Percentiles rank a stretch among this genome's conserved stretches.
Conservation (phyloP, 2,329 filamentous ascomycete species). For the Calonectria pauciramosa region DNA sequence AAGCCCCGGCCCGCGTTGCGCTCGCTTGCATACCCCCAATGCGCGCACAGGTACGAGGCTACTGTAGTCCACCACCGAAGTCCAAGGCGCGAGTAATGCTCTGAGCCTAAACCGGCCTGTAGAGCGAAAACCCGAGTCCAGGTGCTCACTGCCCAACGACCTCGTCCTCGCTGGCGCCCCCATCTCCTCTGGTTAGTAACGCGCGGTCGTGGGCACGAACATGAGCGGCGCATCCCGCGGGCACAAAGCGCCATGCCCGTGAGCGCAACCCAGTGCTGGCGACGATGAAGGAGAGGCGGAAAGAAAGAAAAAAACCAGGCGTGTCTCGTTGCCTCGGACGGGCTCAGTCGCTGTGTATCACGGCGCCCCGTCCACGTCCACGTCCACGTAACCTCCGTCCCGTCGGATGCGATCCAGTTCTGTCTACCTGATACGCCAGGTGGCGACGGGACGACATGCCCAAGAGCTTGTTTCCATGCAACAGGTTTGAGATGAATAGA, state of each 20-base stretch:
- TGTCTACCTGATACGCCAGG: slow-evolving; percentile 36
- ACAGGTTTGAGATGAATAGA: background rate
- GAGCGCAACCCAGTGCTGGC: background rate
- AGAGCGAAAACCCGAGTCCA: background rate
- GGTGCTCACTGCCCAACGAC: background rate
- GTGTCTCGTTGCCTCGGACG: background rate
- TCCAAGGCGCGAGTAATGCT: slow-evolving; percentile 10
- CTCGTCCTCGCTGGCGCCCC: background rate
- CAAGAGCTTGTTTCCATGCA: slow-evolving; percentile 22
- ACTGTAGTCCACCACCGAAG: background rate
- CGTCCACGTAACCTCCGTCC: slow-evolving; percentile 23
- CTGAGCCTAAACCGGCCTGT: background rate
- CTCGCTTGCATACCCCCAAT: slow-evolving; percentile 7
- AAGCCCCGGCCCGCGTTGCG: background rate
- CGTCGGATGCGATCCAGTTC: slow-evolving; percentile 15
- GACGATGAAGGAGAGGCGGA: slow-evolving; percentile 21
- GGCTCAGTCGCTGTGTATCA: slow-evolving; percentile 8
- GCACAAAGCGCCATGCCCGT: slow-evolving; percentile 12
- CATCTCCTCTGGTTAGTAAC: background rate
- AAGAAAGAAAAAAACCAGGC: slow-evolving; percentile 2
- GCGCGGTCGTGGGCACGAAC: slow-evolving; percentile 6
- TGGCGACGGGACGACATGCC: slow-evolving; percentile 28
- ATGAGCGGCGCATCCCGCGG: slow-evolving; percentile 11
- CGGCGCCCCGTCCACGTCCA: background rate
- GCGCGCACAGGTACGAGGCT: background rate